phyloP scores from a whole-genome alignment of 805 yeast genomes.

The Starmerella lactis-condensi region DNA sequence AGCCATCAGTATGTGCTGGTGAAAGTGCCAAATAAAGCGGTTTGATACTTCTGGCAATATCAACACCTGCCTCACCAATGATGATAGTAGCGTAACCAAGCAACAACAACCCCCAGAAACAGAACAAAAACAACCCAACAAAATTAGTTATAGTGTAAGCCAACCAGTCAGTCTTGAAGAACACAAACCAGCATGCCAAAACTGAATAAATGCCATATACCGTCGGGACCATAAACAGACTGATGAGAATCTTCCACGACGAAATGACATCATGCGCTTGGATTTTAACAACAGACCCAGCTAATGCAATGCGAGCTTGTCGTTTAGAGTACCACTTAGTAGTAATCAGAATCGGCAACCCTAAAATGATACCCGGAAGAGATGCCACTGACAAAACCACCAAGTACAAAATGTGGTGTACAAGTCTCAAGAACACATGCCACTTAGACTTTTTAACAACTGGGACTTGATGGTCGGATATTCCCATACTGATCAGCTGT shows the following conservation, averaged over 20 bases:
- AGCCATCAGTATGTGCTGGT: conserved; percentile 24
- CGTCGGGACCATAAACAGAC: conserved; percentile 76
- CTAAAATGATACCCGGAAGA: conserved; percentile 73
- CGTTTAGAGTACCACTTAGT: conserved; percentile 54
- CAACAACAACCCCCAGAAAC: conserved; percentile 19
- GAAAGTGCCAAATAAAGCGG: conserved; percentile 44
- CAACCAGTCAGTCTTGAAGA: conserved; percentile 20
- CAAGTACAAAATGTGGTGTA: conserved; percentile 32
- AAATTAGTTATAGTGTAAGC: conserved; percentile 10
- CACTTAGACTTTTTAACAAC: conserved; percentile 31
- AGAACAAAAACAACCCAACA: conserved; percentile 2
- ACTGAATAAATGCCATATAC: conserved; percentile 63
- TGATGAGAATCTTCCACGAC: conserved; percentile 86
- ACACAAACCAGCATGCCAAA: conserved; percentile 23
- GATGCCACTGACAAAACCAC: conserved; percentile 39
- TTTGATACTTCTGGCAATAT: conserved; percentile 59
- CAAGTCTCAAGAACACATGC: conserved; percentile 28
- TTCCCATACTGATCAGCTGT: conserved; percentile 40
- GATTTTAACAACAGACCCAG: conserved; percentile 73
- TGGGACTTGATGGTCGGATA: conserved; percentile 60
- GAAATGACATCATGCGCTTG: conserved; percentile 89
- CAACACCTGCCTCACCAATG: conserved; percentile 88
- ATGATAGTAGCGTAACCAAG: conserved; percentile 73
- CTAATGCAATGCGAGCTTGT: conserved; percentile 64
- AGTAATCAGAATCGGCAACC: conserved; percentile 71